Conservation (phyloP, 495 filamentous ascomycete genomes). For the Cercophora sp. region DNA sequence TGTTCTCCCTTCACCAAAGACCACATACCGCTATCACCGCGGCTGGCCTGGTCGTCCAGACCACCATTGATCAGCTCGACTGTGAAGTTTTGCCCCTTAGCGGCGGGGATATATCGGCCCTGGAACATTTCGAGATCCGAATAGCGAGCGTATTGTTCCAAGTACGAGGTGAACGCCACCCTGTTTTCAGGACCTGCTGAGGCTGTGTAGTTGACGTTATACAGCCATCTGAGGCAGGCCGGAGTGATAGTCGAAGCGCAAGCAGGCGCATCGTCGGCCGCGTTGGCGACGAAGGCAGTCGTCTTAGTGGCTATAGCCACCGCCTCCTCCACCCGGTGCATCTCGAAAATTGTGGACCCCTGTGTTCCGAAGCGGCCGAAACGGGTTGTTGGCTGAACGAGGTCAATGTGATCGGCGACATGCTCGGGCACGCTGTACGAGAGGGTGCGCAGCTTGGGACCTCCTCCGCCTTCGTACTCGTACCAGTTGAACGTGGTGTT, state of each 20-base stretch:
- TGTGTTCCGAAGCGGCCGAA: slow-evolving; percentile 40
- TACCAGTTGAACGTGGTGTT: slow-evolving; percentile 43
- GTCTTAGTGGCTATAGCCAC: slow-evolving; percentile 3
- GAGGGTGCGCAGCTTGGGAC: slow-evolving; percentile 50
- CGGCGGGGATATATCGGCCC: slow-evolving; percentile 43
- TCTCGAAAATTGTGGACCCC: slow-evolving; percentile 27
- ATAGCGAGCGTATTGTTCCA: slow-evolving; percentile 57
- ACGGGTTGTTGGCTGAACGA: slow-evolving; percentile 66
- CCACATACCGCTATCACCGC: slow-evolving; percentile 23
- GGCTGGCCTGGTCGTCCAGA: slow-evolving; percentile 39
- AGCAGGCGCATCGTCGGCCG: slow-evolving; percentile 25
- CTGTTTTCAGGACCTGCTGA: slow-evolving; percentile 17
- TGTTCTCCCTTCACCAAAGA: too few relatives aligned
- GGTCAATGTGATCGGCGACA: slow-evolving; percentile 56
- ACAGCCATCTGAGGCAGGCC: slow-evolving; percentile 55
- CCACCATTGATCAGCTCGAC: slow-evolving; percentile 58
- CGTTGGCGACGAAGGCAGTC: slow-evolving; percentile 5
- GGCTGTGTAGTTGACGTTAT: slow-evolving; percentile 45
- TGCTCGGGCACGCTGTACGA: slow-evolving; percentile 60
- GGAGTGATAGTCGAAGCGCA: slow-evolving; percentile 54
- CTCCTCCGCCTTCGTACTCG: slow-evolving; percentile 35
- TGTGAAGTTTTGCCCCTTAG: slow-evolving; percentile 53
- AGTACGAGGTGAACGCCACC: slow-evolving; percentile 45
- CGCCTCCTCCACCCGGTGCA: slow-evolving; percentile 13
- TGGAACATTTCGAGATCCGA: slow-evolving; percentile 53